Evolutionary conservation across 352 stramenopile genomes (phyloP), one percentile per base, ranked within the genome.

Genomic region (Phytophthora capsici): DNA sequence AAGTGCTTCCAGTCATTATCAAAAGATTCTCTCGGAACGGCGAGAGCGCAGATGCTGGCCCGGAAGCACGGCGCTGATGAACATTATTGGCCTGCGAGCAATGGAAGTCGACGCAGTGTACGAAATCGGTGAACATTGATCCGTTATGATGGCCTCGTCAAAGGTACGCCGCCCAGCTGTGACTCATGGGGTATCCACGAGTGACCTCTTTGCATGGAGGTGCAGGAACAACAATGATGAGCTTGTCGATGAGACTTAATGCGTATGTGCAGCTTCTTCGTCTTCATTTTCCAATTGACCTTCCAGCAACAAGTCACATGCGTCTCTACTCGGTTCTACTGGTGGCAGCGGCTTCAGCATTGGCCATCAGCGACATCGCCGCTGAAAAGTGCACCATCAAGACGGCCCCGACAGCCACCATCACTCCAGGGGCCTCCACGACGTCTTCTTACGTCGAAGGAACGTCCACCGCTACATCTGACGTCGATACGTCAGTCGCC

Each of bases 91-190:
- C 45, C 34, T 57, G 45, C 19, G 38, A 44, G 45, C 19, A 32
- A 32, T 32, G 28, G 28, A 41, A 17, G 13, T 17, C 38, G 5
- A 40, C 16, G 43, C 5, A 20, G 38, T 17, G 47, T 32, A 13
- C 14, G 58, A 36, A 34, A 47, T 44, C 20, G 20, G 12, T 58
- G 46, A 51, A 52, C 25, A n/a, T 66, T 54, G 58, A 66, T 66
- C 40, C 58, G 50, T 54, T 66, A 50, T 66, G 41, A 66, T 41
- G 38, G 38, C 32, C 48, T 44, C 40, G 56, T 3, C 45, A 56
- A 63, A 50, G 55, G 56, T 50, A 46, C 49, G 41, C 41, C 38
- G 38, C 41, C 34, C 58, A 66, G 48, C 58, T 66, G 57, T 52
- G 48, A 16, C 38, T 66, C 57, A 66, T 54, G 23, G 41, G 19